Base-by-base conservation (phyloP, 1,139 yeast species). In the Arxiozyma telluris region DNA sequence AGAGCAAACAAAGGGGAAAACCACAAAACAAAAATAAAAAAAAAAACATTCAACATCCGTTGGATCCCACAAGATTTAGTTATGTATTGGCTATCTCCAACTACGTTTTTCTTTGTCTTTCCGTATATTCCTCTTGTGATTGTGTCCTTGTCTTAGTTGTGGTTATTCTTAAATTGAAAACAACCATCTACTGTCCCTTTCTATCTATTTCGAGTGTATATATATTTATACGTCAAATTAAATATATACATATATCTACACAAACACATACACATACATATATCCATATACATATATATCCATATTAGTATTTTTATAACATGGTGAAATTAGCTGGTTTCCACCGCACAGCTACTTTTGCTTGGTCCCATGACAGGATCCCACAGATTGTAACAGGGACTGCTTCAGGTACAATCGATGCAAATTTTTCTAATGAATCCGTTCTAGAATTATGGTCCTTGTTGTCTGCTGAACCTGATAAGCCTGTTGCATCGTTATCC, bases 331-430 rank as follows among this genome's bases (percentile, higher is more conserved):
- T 93, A 63, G 81, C 82, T 70, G 96, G 90, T 71, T 83, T 89
- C 65, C 78, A 82, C 60, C 80, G 91, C 62, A 88, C 97, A 20
- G 90, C 97, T 50, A 84, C 96, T 42, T 89, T 93, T 72, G 96
- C 98, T 51, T 93, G 98, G 98, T 88, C 96, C 54, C 81, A 78
- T 64, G 88, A 84, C 63, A 73, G 79, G 52, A 75, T 84, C 57
- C 96, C 96, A 27, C 71, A 82, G 55, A 71, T 91, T 62, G 97
- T 89, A 30, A 82, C 96, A 1, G 98, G 96, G 46, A 86, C 97
- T 0, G 88, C 88, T 22, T 93, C 98, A 0, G 98, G 98, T 18
- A 95, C 97, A 18, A 86, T 93, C 62, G 97, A 89, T 66, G 87
- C 87, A 51, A 82, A 86, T 66, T 90, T 91, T 71, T 83, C 91